A percentile compares a stretch with the other conserved stretches of the same genome.
These are phyloP conservation scores for Penicillium robsamsonii DNA, from an alignment of 495 filamentous ascomycete species.

Conservation along the genomic window DNA sequence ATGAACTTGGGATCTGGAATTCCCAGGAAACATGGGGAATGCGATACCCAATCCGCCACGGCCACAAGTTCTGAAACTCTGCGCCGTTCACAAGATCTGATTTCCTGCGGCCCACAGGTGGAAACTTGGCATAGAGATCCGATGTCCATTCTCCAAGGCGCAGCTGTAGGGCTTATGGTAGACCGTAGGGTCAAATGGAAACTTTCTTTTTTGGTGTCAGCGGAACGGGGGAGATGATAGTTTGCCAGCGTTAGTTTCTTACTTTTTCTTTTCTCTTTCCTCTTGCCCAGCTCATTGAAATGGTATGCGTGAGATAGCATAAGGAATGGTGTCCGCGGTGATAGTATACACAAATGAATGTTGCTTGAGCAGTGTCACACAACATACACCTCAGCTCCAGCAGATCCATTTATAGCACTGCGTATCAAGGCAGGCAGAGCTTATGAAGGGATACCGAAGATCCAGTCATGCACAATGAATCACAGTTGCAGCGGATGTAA, in stretches of 20 bases:
- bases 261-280: too few relatives aligned
- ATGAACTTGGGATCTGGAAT: not conserved
- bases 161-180: too few relatives aligned
- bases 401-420: not conserved
- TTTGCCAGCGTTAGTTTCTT: too few relatives aligned
- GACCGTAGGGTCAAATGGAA: too few relatives aligned
- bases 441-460: not conserved
- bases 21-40: not conserved
- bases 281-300: too few relatives aligned
- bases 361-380: not conserved
- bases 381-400: not conserved
- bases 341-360: not conserved
- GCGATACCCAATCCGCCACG: not conserved
- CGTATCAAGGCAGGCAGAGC: not conserved
- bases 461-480: constrained; percentile 1
- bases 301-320: too few relatives aligned
- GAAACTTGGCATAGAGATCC: not conserved
- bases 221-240: too few relatives aligned
- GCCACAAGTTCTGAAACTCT: too few relatives aligned
- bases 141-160: not conserved
- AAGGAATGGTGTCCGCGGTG: too few relatives aligned
- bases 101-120: not conserved
- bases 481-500: not conserved
- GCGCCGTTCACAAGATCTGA: too few relatives aligned
- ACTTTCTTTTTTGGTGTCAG: too few relatives aligned